Evolutionary conservation across 2,329 filamentous ascomycete genomes (phyloP), one percentile per base, ranked within the genome.

Genomic region (Pestalotiopsis sp.): DNA sequence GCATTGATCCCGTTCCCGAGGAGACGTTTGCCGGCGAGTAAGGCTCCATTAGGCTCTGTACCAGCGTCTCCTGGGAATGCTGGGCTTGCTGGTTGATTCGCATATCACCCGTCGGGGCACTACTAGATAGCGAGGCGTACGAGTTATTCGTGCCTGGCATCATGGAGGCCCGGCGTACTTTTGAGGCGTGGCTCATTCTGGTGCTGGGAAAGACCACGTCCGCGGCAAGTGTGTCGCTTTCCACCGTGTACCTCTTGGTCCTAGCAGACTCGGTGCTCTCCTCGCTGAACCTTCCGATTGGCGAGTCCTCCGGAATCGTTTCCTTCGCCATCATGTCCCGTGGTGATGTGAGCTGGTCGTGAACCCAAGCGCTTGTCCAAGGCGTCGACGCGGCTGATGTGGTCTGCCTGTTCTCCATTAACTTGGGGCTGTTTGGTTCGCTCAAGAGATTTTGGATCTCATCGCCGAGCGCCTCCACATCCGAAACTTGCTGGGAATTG

Each of bases 341-440:
- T 3, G 71, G 61, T 6, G 70, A 69, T 13, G 70, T 66, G 13
- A 69, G 72, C 66, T 75, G 73, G 20, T 75, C 73, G 56, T 69
- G 73, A 9, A 75, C 72, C 73, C 73, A 75, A 2, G 72, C 73
- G 12, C 70, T 70, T 52, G 68, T 75, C 13, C 73, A 71, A 23
- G 72, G 69, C 17, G 67, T 27, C 13, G 71, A 61, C 13, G 67
- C 52, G 2, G 59, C 41, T 13, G 56, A 20, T 36, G 23, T 56
- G 9, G 63, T 38, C 25, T 12, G 20, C 5, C 49, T 45, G 25
- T 56, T 56, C 20, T 39, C 63, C 11, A 11, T 13, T 1, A 56
- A 27, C 17, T 57, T 56, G 14, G 63, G 63, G 17, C 41, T 66
- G 11, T 23, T 57, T 11, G 63, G 63, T 13, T 66, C 63, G 14